These are phyloP conservation scores for Penicillium italicum DNA, from an alignment of 2,329 filamentous ascomycete genomes.

Conservation along the genomic window DNA sequence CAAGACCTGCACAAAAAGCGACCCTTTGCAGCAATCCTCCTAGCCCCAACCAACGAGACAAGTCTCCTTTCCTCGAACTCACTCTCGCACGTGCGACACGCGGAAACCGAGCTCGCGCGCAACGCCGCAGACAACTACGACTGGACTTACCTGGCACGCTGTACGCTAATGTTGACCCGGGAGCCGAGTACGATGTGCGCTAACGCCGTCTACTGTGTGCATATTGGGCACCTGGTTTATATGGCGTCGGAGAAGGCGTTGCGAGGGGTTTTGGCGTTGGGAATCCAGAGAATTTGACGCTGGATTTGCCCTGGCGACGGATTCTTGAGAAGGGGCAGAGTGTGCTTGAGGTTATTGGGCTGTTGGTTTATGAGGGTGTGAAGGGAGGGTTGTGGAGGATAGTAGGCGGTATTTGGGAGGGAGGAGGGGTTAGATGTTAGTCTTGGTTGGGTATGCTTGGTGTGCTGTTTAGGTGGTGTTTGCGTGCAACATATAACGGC, in stretches of 20 bases:
- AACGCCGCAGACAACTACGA: slow-evolving; percentile 50
- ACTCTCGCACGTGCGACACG: slow-evolving; percentile 53
- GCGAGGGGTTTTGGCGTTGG: slow-evolving; percentile 44
- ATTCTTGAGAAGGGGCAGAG: slow-evolving; percentile 50
- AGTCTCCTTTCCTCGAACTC: slow-evolving; percentile 50
- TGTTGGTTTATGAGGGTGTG: slow-evolving; percentile 39
- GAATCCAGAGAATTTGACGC: slow-evolving; percentile 53
- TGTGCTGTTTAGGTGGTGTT: neutral
- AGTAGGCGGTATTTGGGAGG: slow-evolving; percentile 43
- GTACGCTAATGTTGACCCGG: slow-evolving; percentile 53
- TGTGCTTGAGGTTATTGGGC: slow-evolving; percentile 51
- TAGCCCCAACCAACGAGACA: slow-evolving; percentile 50
- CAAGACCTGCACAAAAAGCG: slow-evolving; percentile 45
- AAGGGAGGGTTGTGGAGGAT: slow-evolving; percentile 45
- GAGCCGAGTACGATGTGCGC: too few relatives aligned
- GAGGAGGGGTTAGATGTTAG: too few relatives aligned
- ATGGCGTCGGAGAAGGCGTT: slow-evolving; percentile 48
- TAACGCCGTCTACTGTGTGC: too few relatives aligned
- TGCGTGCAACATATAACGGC: neutral
- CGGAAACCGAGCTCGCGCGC: slow-evolving; percentile 50
- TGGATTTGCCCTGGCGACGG: slow-evolving; percentile 49
- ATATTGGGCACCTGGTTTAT: too few relatives aligned
- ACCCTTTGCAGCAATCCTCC: slow-evolving; percentile 49
- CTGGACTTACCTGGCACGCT: slow-evolving; percentile 48
- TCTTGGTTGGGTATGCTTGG: neutral